Evolutionary conservation across 192 early-diverging fungal genomes (phyloP).

Genomic region (Globomyces pollinis-pini): DNA sequence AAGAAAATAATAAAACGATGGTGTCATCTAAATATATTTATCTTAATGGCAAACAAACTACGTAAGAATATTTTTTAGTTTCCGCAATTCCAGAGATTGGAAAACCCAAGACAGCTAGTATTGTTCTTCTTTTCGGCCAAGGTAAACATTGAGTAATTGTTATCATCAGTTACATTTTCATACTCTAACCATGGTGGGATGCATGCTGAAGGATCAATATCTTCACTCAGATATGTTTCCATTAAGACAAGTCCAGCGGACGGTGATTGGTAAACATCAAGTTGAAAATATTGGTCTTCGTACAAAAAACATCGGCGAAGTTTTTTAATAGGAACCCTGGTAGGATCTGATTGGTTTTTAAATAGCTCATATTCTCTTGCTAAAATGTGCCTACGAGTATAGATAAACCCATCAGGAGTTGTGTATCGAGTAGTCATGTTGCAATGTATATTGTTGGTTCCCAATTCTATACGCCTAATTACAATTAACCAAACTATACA

Average conservation of each 20-base stretch:
- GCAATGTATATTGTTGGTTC: constrained; percentile 15
- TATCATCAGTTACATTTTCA: constrained; percentile 29
- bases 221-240: constrained; percentile 30
- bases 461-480: constrained; percentile 24
- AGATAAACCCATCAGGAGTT: constrained; percentile 23
- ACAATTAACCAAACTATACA: too few species aligned
- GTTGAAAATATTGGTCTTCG: constrained; percentile 33
- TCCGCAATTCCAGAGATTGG: too few species aligned
- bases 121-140: too few species aligned
- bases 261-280: constrained; percentile 25
- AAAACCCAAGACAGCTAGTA: too few species aligned
- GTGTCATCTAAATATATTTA: too few species aligned
- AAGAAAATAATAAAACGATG: too few species aligned
- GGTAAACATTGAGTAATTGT: constrained; percentile 24
- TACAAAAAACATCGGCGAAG: constrained; percentile 27
- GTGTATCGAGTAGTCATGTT: constrained; percentile 23
- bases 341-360: constrained; percentile 20
- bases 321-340: constrained; percentile 21
- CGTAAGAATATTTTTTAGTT: too few species aligned
- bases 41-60: too few species aligned
- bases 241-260: constrained; percentile 22
- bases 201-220: constrained; percentile 11
- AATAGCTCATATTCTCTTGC: constrained; percentile 24
- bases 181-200: constrained; percentile 22
- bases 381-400: constrained; percentile 27